A percentile compares a stretch with the other conserved stretches of the same genome.
Conservation (phyloP, 1,284 basidiomycete genomes). For the Ceratobasidium sp. region DNA sequence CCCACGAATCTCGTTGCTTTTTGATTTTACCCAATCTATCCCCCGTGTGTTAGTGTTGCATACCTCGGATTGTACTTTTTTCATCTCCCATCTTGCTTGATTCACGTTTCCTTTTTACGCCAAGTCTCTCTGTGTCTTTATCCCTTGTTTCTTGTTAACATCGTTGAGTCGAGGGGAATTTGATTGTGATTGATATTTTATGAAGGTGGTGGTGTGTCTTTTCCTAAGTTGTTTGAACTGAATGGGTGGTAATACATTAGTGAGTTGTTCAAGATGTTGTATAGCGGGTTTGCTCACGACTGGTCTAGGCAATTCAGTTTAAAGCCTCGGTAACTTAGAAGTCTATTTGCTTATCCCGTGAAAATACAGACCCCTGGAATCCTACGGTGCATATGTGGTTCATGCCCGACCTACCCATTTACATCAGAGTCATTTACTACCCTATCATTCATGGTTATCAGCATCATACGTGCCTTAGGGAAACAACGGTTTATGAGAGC, state of each 20-base stretch:
- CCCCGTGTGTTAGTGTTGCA: background rate
- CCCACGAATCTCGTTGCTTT: background rate
- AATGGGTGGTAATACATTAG: background rate
- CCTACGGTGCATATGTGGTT: too few species aligned
- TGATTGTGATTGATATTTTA: slow-evolving; percentile 16
- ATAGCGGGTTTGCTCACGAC: too few species aligned
- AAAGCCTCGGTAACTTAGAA: too few species aligned
- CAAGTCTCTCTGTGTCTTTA: background rate
- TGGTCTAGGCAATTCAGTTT: too few species aligned
- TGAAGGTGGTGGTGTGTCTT: background rate
- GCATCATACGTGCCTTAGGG: background rate
- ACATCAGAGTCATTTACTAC: too few species aligned
- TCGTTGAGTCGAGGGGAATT: slow-evolving; percentile 6
- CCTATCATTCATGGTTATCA: too few species aligned
- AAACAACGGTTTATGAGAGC: background rate
- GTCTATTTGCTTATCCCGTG: too few species aligned
- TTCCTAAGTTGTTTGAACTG: too few species aligned
- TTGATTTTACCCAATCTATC: slow-evolving; percentile 3
- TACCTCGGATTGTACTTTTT: slow-evolving; percentile 7
- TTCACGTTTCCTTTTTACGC: background rate
- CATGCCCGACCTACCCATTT: too few species aligned
- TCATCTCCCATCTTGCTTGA: background rate
- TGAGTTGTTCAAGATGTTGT: background rate
- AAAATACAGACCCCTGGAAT: too few species aligned
- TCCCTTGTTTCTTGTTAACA: background rate